A percentile compares a stretch with the other conserved stretches of the same genome.
Conservation (phyloP, 169 alveolate genomes). For the Plasmodium sp. region DNA sequence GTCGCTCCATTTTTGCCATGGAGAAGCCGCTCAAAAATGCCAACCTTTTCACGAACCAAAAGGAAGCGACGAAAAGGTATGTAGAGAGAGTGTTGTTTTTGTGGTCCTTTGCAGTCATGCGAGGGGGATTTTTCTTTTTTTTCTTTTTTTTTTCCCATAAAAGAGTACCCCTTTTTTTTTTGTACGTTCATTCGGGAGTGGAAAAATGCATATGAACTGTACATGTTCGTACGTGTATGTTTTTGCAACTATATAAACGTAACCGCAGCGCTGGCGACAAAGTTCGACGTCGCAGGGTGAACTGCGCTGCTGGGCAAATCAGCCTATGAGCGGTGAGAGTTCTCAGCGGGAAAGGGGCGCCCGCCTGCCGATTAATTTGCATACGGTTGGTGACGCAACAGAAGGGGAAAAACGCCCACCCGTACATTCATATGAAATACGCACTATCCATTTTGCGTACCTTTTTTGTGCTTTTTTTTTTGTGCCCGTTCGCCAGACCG, state of each 20-base stretch:
- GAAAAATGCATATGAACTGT: background rate
- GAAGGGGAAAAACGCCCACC: background rate
- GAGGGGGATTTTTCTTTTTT: background rate
- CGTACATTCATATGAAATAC: background rate
- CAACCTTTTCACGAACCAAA: background rate
- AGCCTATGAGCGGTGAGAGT: background rate
- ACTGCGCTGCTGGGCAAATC: background rate
- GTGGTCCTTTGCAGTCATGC: background rate
- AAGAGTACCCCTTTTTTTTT: background rate
- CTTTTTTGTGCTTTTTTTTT: slow-evolving; percentile 1
- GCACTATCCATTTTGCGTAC: background rate
- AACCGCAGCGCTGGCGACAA: background rate
- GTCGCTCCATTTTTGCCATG: background rate
- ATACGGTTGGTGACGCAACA: background rate
- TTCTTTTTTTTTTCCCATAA: background rate
- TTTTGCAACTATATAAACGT: background rate
- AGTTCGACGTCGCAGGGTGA: background rate
- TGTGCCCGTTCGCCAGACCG: background rate
- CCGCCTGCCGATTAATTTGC: background rate
- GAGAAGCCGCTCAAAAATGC: background rate
- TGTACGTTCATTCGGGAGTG: background rate
- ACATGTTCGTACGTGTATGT: background rate
- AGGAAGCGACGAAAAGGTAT: background rate
- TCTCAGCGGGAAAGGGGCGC: background rate
- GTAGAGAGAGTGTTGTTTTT: background rate